A percentile compares a stretch with the other conserved stretches of the same genome.
Evolutionary conservation across 2,329 filamentous ascomycete species (phyloP).

Genomic region (Fusarium metavorans): DNA sequence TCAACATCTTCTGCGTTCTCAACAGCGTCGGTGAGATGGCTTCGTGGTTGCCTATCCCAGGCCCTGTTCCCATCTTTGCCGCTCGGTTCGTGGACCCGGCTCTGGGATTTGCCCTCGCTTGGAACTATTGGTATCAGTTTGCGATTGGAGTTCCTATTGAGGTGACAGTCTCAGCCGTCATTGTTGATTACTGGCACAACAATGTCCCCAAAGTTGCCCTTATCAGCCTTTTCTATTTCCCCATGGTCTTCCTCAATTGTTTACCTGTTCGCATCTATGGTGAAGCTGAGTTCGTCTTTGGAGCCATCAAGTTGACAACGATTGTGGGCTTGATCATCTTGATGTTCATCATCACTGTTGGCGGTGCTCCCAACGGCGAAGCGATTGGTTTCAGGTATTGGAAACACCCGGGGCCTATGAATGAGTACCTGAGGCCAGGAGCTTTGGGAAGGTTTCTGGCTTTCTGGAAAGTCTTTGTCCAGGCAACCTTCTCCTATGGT

Average conservation of each 20-base stretch:
- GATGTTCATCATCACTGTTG: conserved; percentile 59
- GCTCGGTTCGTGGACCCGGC: conserved; percentile 67
- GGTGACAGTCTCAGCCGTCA: conserved; percentile 67
- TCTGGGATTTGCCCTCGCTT: conserved; percentile 58
- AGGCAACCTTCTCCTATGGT: conserved; percentile 72
- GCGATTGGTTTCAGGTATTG: conserved; percentile 57
- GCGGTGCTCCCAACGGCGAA: conserved; percentile 64
- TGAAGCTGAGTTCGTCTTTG: conserved; percentile 72
- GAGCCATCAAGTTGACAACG: conserved; percentile 69
- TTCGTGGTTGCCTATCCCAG: conserved; percentile 22
- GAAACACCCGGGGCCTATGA: conserved; percentile 58
- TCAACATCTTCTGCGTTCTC: conserved; percentile 4
- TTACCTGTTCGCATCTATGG: conserved; percentile 49
- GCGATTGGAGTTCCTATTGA: conserved; percentile 69
- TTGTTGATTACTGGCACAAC: conserved; percentile 71
- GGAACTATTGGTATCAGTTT: conserved; percentile 74
- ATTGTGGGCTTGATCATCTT: conserved; percentile 69
- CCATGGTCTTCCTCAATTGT: conserved; percentile 26
- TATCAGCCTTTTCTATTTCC: conserved; percentile 20
- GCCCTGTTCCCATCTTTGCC: background rate
- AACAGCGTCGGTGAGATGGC: conserved; percentile 10
- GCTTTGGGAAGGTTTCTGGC: conserved; percentile 67
- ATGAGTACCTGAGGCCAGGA: conserved; percentile 61
- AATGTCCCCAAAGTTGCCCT: conserved; percentile 26
- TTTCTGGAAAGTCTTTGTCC: conserved; percentile 68